Evolutionary conservation across 371 early-diverging fungal species (phyloP).

Genomic region (Chytridium lagenaria): DNA sequence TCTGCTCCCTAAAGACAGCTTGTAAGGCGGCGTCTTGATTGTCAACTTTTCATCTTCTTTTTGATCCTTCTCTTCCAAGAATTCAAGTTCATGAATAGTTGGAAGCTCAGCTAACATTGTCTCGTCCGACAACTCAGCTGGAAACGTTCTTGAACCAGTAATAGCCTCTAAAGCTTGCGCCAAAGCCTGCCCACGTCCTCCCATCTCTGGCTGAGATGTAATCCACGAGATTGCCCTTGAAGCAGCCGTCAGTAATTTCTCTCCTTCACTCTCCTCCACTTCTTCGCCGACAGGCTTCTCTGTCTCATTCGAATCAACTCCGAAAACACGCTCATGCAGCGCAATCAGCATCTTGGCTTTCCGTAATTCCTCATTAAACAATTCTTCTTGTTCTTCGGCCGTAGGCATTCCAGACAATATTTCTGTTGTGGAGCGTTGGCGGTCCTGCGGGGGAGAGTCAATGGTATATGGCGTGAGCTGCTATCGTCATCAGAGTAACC

Average conservation of each 20-base stretch:
- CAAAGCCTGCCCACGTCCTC: neutral
- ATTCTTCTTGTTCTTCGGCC: slow-evolving; percentile 16
- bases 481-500: neutral
- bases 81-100: slow-evolving; percentile 3
- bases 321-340: slow-evolving; percentile 27
- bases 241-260: neutral
- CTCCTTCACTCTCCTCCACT: neutral
- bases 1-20: slow-evolving; percentile 22
- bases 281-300: neutral
- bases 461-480: neutral
- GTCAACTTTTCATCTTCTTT: slow-evolving; percentile 1
- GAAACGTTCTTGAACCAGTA: neutral
- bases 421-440: slow-evolving; percentile 10
- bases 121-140: neutral
- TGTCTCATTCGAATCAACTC: neutral
- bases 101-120: neutral
- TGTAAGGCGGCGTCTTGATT: no score
- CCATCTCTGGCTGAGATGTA: neutral
- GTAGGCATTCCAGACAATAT: neutral
- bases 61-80: slow-evolving; percentile 5
- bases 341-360: slow-evolving; percentile 25
- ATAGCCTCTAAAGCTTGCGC: slow-evolving; percentile 5
- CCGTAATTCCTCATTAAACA: slow-evolving; percentile 21
- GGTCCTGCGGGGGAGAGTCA: neutral
- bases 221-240: neutral